These are phyloP conservation scores for Flaveria bidentis DNA, from an alignment of 129 eudicot genomes.

Conservation along the genomic window DNA sequence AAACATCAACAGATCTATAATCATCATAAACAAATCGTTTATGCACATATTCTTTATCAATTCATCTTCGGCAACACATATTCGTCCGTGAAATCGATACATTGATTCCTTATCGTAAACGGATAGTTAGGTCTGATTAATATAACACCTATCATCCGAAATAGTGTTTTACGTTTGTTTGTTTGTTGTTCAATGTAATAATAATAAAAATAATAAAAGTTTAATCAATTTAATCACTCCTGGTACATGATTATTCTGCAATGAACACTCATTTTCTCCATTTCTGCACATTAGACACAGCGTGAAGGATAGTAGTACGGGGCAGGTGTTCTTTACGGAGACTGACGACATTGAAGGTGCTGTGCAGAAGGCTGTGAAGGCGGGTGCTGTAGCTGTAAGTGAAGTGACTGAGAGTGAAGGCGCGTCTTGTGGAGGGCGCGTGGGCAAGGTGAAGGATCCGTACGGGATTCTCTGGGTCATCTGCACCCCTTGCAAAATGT, in stretches of 20 bases:
- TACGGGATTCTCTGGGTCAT: conserved; percentile 72
- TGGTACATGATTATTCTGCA: neutral
- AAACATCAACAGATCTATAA: neutral
- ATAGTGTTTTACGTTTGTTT: no score
- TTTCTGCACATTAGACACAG: conserved; percentile 29
- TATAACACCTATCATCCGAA: no score
- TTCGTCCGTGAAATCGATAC: no score
- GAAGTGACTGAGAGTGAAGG: conserved; percentile 62
- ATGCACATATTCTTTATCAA: neutral
- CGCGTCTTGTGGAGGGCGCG: conserved; percentile 55
- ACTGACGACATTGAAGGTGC: conserved; percentile 79
- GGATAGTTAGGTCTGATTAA: no score
- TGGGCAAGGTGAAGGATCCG: conserved; percentile 78
- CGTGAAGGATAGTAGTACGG: conserved; percentile 47
- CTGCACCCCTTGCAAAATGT: conserved; percentile 49
- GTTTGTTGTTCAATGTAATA: no score
- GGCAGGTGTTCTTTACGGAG: conserved; percentile 57
- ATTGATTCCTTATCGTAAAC: no score
- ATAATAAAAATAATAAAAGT: no score
- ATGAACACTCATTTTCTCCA: neutral
- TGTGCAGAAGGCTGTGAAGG: conserved; percentile 56
- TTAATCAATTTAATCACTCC: neutral
- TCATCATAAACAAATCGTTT: neutral
- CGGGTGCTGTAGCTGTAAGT: conserved; percentile 66
- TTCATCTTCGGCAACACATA: neutral